These are phyloP conservation scores for Komagataella ulmi DNA, from an alignment of 805 yeast genomes.

Conservation along the genomic window DNA sequence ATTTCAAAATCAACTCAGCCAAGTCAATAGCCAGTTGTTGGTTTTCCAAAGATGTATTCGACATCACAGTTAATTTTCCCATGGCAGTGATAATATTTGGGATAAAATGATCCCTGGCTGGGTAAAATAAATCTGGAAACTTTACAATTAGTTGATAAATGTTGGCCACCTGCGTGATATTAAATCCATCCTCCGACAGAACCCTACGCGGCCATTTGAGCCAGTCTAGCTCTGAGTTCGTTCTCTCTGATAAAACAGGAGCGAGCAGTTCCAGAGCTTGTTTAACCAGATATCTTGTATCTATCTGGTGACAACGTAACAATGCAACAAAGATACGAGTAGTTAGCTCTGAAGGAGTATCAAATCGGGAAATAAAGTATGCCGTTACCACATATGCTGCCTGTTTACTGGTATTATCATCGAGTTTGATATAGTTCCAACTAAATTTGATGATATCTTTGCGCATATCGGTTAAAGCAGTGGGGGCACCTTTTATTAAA, in stretches of 20 bases:
- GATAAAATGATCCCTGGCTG: constrained; percentile 79
- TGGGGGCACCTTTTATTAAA: constrained; percentile 57
- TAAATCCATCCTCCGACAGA: constrained; percentile 79
- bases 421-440: constrained; percentile 86
- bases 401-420: constrained; percentile 80
- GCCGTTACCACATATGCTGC: constrained; percentile 87
- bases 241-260: constrained; percentile 66
- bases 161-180: constrained; percentile 72
- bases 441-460: constrained; percentile 87
- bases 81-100: constrained; percentile 83
- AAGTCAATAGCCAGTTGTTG: constrained; percentile 81
- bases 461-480: constrained; percentile 40
- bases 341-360: constrained; percentile 78
- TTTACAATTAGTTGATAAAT: constrained; percentile 82
- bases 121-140: constrained; percentile 74
- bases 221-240: constrained; percentile 59
- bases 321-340: constrained; percentile 88
- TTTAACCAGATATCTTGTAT: constrained; percentile 69
- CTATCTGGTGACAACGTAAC: constrained; percentile 72
- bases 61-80: constrained; percentile 74
- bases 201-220: constrained; percentile 91
- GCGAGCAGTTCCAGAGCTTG: constrained; percentile 84
- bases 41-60: constrained; percentile 68
- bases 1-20: constrained; percentile 70
- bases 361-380: constrained; percentile 74